Conservation (phyloP, 208 protist genomes). For the Lotmaria passim region DNA sequence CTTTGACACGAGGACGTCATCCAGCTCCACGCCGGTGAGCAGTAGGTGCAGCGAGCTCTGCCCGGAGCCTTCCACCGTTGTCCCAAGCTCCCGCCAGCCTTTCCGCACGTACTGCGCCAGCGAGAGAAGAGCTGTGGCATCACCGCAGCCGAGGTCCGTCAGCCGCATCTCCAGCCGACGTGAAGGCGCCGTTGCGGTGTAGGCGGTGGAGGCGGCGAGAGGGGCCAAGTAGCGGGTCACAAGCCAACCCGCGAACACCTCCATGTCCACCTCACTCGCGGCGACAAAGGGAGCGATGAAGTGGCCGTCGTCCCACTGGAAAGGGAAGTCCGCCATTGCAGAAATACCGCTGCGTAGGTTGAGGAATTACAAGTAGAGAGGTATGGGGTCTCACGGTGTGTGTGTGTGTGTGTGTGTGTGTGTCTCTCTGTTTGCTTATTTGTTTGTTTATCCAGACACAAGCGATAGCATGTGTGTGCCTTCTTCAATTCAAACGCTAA, state of each 20-base stretch:
- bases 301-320: constrained; percentile 81
- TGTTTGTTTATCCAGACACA: too few relatives aligned
- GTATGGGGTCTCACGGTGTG: neutral
- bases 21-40: constrained; percentile 64
- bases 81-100: constrained; percentile 28
- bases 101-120: constrained; percentile 31
- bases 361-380: neutral
- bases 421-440: too few relatives aligned
- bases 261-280: constrained; percentile 40
- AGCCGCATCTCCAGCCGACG: constrained; percentile 39
- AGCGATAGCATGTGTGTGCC: too few relatives aligned
- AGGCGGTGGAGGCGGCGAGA: neutral
- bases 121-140: constrained; percentile 52
- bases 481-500: too few relatives aligned
- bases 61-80: neutral
- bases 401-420: neutral
- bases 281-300: constrained; percentile 80
- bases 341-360: too few relatives aligned
- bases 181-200: neutral
- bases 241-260: constrained; percentile 48
- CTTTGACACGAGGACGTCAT: constrained; percentile 51
- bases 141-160: constrained; percentile 76
- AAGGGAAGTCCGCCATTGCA: constrained; percentile 53
- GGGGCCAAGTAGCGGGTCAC: constrained; percentile 17
- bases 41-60: constrained; percentile 6